phyloP scores from a whole-genome alignment of 2,329 filamentous ascomycete species.

The Pseudophaeomoniella oleicola region DNA sequence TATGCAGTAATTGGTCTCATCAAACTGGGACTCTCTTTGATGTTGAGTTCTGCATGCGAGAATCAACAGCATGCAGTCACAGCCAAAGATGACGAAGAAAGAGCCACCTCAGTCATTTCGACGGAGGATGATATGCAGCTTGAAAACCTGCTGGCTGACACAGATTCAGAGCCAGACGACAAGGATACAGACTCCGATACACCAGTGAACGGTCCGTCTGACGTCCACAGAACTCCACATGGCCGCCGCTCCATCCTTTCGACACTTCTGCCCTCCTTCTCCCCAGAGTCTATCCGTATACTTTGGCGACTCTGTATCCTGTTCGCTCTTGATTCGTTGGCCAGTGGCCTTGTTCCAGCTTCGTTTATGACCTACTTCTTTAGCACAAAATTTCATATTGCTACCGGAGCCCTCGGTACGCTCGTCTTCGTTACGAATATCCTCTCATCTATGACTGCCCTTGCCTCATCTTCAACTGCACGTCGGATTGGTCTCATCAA shows the following conservation, averaged over 20 bases:
- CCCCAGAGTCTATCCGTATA: too few species aligned
- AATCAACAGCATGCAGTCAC: too few species aligned
- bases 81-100: too few species aligned
- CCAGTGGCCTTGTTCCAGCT: constrained; percentile 56
- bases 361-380: too few species aligned
- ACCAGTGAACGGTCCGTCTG: constrained; percentile 5
- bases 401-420: too few species aligned
- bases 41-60: too few species aligned
- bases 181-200: constrained; percentile 3
- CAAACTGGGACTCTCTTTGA: too few species aligned
- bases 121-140: too few species aligned
- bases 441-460: constrained; percentile 5
- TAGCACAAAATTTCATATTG: too few species aligned
- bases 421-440: neutral
- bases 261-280: constrained; percentile 30
- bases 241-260: constrained; percentile 9
- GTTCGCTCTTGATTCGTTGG: constrained; percentile 53
- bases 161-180: too few species aligned
- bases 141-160: too few species aligned
- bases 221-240: constrained; percentile 4
- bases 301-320: constrained; percentile 47
- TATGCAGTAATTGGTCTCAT: constrained; percentile 43
- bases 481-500: constrained; percentile 47
- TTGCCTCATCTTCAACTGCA: constrained; percentile 22
- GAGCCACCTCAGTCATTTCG: too few species aligned